Percentiles rank a stretch among this genome's conserved stretches.
phyloP scores from a whole-genome alignment of 2,329 filamentous ascomycete species.

The Trichoderma polysporum region DNA sequence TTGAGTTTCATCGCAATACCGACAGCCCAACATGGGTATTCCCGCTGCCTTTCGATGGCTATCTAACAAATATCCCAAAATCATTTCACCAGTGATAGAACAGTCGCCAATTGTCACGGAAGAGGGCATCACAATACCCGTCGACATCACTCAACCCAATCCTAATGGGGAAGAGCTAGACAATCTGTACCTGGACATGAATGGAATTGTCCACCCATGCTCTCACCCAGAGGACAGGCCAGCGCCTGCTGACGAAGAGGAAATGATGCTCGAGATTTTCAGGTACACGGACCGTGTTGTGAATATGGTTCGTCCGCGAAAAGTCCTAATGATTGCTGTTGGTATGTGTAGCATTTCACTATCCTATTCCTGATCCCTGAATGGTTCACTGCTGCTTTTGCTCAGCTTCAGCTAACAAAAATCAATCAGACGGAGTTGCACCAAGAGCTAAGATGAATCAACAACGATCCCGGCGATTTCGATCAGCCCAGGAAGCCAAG shows the following conservation, averaged over 20 bases:
- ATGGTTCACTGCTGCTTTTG: neutral
- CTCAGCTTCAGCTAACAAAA: neutral
- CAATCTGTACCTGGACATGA: constrained; percentile 98
- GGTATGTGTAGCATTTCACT: constrained; percentile 52
- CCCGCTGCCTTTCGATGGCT: constrained; percentile 95
- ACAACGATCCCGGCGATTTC: constrained; percentile 92
- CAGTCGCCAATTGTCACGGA: constrained; percentile 75
- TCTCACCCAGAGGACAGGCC: constrained; percentile 94
- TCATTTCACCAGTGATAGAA: constrained; percentile 87
- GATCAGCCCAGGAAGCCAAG: constrained; percentile 88
- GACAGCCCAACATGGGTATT: constrained; percentile 71
- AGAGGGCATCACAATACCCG: constrained; percentile 79
- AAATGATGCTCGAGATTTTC: constrained; percentile 99
- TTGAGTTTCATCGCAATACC: neutral
- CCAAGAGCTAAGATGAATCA: constrained; percentile 99
- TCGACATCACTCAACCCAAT: constrained; percentile 81
- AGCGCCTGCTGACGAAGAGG: constrained; percentile 88
- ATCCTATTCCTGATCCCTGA: neutral
- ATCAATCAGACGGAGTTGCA: constrained; percentile 79
- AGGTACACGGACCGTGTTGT: constrained; percentile 98
- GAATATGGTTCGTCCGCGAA: constrained; percentile 96
- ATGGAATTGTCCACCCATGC: constrained; percentile 98
- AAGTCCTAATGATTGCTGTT: constrained; percentile 95
- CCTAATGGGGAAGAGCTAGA: constrained; percentile 98
- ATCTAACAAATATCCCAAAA: constrained; percentile 96